phyloP scores from a whole-genome alignment of 129 eudicot genomes.

The Logfia minima region DNA sequence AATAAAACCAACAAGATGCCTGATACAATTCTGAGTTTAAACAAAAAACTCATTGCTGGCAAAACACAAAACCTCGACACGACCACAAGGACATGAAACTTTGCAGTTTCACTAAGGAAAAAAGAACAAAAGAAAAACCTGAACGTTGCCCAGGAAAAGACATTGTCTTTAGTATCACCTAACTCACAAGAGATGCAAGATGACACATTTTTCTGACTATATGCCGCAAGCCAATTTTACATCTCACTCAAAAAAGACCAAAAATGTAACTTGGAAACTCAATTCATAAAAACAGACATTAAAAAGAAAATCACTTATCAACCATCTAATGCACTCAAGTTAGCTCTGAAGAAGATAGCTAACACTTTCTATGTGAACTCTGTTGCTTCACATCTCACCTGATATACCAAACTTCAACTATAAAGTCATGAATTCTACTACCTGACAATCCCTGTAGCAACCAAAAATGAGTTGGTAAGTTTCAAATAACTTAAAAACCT shows the following conservation, averaged over 20 bases:
- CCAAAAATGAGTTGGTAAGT: background rate
- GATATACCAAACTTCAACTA: constrained; percentile 38
- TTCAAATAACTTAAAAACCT: background rate
- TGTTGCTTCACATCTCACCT: constrained; percentile 34
- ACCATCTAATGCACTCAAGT: constrained; percentile 41
- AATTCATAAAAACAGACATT: constrained; percentile 20
- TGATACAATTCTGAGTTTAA: constrained; percentile 31
- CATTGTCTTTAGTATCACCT: constrained; percentile 29
- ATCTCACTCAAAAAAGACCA: constrained; percentile 49
- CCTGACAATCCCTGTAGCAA: constrained; percentile 42
- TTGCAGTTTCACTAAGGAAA: constrained; percentile 17
- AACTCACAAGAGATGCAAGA: constrained; percentile 43
- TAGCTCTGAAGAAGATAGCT: constrained; percentile 34
- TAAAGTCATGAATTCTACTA: constrained; percentile 33
- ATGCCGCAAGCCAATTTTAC: constrained; percentile 59
- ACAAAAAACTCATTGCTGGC: constrained; percentile 14
- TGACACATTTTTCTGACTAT: constrained; percentile 46
- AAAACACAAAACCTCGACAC: constrained; percentile 13
- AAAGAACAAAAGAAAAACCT: background rate
- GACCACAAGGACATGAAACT: constrained; percentile 16
- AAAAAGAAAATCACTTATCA: constrained; percentile 17
- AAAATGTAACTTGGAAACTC: constrained; percentile 29
- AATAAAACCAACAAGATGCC: constrained; percentile 36
- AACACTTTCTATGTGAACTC: constrained; percentile 22
- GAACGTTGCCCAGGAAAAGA: constrained; percentile 5